phyloP scores from a whole-genome alignment of 2,329 filamentous ascomycete genomes.

The Amylocarpus encephaloides region DNA sequence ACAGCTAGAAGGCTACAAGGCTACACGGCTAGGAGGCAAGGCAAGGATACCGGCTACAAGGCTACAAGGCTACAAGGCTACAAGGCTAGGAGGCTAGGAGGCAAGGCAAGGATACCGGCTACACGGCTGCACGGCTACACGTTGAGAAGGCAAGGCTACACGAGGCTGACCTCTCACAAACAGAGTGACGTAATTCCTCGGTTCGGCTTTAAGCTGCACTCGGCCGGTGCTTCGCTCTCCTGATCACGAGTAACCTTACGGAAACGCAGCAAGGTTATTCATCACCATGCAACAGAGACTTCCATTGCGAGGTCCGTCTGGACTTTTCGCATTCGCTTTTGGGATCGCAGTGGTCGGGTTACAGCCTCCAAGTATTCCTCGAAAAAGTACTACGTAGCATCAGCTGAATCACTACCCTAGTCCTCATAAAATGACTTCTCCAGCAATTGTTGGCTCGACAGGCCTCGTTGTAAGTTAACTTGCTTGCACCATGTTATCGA shows the following conservation, averaged over 20 bases:
- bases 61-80: not conserved
- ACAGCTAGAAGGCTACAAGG: no score
- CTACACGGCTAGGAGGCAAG: not conserved
- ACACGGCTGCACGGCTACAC: no score
- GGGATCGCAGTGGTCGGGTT: no score
- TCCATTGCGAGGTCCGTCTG: no score
- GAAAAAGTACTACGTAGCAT: no score
- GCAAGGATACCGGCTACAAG: not conserved
- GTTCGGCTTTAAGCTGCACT: not conserved
- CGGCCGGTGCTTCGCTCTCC: not conserved
- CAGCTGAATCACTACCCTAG: not conserved
- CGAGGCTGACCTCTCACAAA: not conserved
- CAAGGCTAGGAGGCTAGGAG: no score
- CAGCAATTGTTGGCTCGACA: slow-evolving; percentile 40
- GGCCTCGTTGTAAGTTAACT: slow-evolving; percentile 41
- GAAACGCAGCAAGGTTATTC: no score
- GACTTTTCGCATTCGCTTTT: no score
- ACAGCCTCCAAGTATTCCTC: no score
- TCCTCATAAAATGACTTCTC: slow-evolving; percentile 39
- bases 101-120: not conserved
- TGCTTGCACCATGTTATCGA: not conserved
- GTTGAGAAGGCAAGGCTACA: no score
- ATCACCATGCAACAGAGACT: no score
- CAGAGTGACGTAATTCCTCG: not conserved
- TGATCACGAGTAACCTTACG: no score